phyloP scores from a whole-genome alignment of 2,329 filamentous ascomycete species.

The Aspergillus pseudoviridinutans region DNA sequence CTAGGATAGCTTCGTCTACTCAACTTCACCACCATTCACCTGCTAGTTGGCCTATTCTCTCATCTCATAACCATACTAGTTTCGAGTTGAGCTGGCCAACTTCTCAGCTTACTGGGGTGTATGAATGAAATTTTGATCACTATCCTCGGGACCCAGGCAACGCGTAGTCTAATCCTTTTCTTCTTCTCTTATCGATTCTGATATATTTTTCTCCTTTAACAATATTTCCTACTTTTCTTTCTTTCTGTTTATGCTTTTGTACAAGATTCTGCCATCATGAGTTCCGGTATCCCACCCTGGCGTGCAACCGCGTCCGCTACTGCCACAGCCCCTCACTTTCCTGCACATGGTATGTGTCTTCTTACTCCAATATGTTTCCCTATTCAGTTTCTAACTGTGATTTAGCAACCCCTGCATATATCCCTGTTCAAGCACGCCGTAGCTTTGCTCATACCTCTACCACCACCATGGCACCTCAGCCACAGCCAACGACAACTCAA shows the following conservation, averaged over 20 bases:
- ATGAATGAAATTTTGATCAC: conserved; percentile 11
- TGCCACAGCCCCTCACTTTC: conserved; percentile 25
- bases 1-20: background rate
- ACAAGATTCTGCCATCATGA: conserved; percentile 29
- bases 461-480: conserved; percentile 17
- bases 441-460: conserved; percentile 47
- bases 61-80: background rate
- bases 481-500: conserved; percentile 31
- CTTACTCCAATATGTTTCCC: background rate
- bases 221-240: conserved; percentile 12
- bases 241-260: conserved; percentile 12
- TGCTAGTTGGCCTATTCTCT: background rate
- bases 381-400: conserved; percentile 13
- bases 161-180: background rate
- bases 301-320: conserved; percentile 30
- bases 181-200: background rate
- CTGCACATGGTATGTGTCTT: conserved; percentile 29
- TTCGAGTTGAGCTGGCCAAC: background rate
- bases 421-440: conserved; percentile 60
- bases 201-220: conserved; percentile 9
- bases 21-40: background rate
- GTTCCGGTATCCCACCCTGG: conserved; percentile 38
- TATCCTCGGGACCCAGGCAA: background rate
- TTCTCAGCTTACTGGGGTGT: background rate
- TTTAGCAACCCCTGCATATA: conserved; percentile 53